Evolutionary conservation across 2,329 filamentous ascomycete species (phyloP).

Genomic region (Thelonectria blattea): DNA sequence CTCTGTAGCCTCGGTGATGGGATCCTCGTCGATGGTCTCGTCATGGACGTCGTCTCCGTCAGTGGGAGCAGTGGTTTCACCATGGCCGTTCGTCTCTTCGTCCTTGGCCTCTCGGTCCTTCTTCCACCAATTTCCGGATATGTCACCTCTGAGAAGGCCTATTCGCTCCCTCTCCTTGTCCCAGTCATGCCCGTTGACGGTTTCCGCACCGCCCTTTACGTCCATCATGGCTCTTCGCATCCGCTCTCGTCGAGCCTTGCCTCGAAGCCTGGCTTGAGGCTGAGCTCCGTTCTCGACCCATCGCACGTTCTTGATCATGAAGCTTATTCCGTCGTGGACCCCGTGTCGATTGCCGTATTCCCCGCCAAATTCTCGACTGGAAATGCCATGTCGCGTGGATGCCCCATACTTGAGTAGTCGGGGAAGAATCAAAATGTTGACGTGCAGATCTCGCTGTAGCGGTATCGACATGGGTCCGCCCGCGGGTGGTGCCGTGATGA

Average conservation of each 20-base stretch:
- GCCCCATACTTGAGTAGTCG: slow-evolving; percentile 77
- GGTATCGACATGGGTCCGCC: slow-evolving; percentile 69
- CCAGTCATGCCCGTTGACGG: slow-evolving; percentile 38
- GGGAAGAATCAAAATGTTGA: slow-evolving; percentile 85
- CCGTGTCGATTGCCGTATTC: slow-evolving; percentile 50
- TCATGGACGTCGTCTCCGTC: slow-evolving; percentile 58
- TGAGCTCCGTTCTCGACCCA: slow-evolving; percentile 82
- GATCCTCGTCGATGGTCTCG: slow-evolving; percentile 25
- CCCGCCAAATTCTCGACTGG: slow-evolving; percentile 78
- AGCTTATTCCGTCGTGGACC: slow-evolving; percentile 85
- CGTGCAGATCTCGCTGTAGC: slow-evolving; percentile 78
- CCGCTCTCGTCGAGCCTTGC: slow-evolving; percentile 61
- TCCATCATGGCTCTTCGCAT: slow-evolving; percentile 63
- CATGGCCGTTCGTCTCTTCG: slow-evolving; percentile 39
- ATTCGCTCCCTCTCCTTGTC: slow-evolving; percentile 35
- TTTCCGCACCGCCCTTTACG: slow-evolving; percentile 48
- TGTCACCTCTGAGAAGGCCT: slow-evolving; percentile 39
- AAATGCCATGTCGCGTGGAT: slow-evolving; percentile 79
- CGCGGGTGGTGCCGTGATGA: slow-evolving; percentile 60
- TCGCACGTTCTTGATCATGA: slow-evolving; percentile 79
- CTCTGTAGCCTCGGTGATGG: slow-evolving; percentile 6
- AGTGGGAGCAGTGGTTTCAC: slow-evolving; percentile 38
- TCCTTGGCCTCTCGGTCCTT: slow-evolving; percentile 35
- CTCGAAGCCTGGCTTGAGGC: slow-evolving; percentile 61
- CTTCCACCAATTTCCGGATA: slow-evolving; percentile 44